Conservation (phyloP, 2,329 filamentous ascomycete species). For the Ophiostoma ips region DNA sequence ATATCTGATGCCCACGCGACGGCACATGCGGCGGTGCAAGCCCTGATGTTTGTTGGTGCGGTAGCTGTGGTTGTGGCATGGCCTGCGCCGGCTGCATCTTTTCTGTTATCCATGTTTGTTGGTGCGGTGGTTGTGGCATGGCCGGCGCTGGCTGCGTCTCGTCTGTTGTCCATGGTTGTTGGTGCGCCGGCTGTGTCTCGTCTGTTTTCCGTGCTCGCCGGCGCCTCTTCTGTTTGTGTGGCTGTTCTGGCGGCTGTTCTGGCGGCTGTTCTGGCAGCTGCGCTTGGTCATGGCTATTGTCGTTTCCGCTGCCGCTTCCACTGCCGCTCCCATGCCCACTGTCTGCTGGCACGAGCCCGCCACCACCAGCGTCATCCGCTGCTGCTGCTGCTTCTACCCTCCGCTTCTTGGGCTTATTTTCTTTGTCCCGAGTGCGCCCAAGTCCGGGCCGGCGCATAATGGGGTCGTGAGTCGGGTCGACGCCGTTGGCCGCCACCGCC, state of each 20-base stretch:
- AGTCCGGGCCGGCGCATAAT: constrained; percentile 47
- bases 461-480: constrained; percentile 41
- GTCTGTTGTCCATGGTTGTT: too few relatives aligned
- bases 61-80: too few relatives aligned
- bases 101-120: too few relatives aligned
- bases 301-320: not conserved
- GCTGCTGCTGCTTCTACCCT: constrained; percentile 13
- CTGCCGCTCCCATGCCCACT: not conserved
- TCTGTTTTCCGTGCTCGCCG: too few relatives aligned
- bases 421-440: constrained; percentile 38
- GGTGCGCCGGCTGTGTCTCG: not conserved
- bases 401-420: constrained; percentile 23
- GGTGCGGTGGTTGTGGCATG: too few relatives aligned
- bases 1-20: too few relatives aligned
- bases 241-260: too few relatives aligned
- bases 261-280: too few relatives aligned
- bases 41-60: too few relatives aligned
- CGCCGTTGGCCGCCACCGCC: constrained; percentile 17
- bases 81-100: too few relatives aligned
- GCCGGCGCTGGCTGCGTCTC: not conserved
- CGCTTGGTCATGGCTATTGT: not conserved
- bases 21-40: too few relatives aligned
- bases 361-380: not conserved
- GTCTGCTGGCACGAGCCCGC: constrained; percentile 4
- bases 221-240: not conserved